Evolutionary conservation across 768 basidiomycete genomes (phyloP).

Genomic region (Podaxis pistillaris): DNA sequence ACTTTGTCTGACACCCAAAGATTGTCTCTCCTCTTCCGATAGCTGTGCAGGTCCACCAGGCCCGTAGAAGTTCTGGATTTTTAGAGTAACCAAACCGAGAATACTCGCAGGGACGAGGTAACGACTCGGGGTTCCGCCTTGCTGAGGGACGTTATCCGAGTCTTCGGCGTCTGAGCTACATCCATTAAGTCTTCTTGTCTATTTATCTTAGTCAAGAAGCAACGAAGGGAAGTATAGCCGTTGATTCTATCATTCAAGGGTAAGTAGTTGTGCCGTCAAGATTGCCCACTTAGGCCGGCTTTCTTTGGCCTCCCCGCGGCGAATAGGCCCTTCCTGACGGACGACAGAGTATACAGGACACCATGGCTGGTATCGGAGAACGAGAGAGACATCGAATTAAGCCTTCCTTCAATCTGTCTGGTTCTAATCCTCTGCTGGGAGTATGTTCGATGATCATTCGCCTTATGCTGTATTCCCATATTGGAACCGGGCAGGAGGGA

Average conservation of each 20-base stretch:
- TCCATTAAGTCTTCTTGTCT: too few relatives aligned
- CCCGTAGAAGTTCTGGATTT: slow-evolving; percentile 32
- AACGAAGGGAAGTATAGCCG: too few relatives aligned
- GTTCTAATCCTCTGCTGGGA: too few relatives aligned
- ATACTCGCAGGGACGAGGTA: slow-evolving; percentile 58
- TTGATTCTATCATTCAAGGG: too few relatives aligned
- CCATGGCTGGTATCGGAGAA: slow-evolving; percentile 4
- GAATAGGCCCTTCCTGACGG: not conserved
- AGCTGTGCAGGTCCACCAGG: slow-evolving; percentile 37
- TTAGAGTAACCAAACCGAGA: slow-evolving; percentile 46
- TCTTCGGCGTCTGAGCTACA: too few relatives aligned
- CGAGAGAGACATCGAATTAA: not conserved
- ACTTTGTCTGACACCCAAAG: slow-evolving; percentile 43
- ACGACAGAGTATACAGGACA: slow-evolving; percentile 3
- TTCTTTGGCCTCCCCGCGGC: slow-evolving; percentile 1
- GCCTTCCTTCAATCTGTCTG: too few relatives aligned
- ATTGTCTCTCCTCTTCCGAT: slow-evolving; percentile 40
- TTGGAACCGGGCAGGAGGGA: too few relatives aligned
- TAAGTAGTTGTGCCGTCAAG: too few relatives aligned
- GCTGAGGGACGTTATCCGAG: slow-evolving; percentile 48
- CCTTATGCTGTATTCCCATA: too few relatives aligned
- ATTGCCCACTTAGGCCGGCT: slow-evolving; percentile 5
- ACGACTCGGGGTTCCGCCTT: slow-evolving; percentile 53
- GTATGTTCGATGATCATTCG: too few relatives aligned
- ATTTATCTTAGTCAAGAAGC: too few relatives aligned